phyloP scores from a whole-genome alignment of 192 early-diverging fungal genomes.

The Funneliformis mosseae region DNA sequence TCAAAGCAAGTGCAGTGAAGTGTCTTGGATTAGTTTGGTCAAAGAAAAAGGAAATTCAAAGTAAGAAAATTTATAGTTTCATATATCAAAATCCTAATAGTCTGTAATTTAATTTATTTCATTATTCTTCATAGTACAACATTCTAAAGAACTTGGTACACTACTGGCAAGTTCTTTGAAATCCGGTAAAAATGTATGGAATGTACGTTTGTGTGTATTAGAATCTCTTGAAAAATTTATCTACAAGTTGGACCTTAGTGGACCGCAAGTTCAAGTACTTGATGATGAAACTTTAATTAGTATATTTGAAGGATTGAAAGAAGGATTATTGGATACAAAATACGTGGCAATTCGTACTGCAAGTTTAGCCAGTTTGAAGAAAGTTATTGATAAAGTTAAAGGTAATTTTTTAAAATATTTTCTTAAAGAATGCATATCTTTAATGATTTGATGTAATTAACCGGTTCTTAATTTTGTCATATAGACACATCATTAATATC shows the following conservation, averaged over 20 bases:
- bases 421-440: slow-evolving; percentile 16
- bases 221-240: slow-evolving; percentile 65
- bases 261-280: slow-evolving; percentile 1
- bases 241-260: slow-evolving; percentile 34
- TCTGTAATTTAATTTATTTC: neutral
- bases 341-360: slow-evolving; percentile 66
- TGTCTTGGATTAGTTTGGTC: slow-evolving; percentile 63
- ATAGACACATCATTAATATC: slow-evolving; percentile 24
- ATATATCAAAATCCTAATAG: neutral
- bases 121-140: slow-evolving; percentile 36
- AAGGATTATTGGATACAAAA: slow-evolving; percentile 61
- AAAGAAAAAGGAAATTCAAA: slow-evolving; percentile 47
- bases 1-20: slow-evolving; percentile 70
- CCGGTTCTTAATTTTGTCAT: neutral
- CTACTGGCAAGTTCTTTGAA: slow-evolving; percentile 52
- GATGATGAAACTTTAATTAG: slow-evolving; percentile 34
- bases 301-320: slow-evolving; percentile 49
- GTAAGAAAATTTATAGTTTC: slow-evolving; percentile 41
- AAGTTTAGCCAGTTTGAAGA: slow-evolving; percentile 52
- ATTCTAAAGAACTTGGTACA: slow-evolving; percentile 46
- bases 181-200: slow-evolving; percentile 75
- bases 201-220: slow-evolving; percentile 72
- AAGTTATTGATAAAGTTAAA: slow-evolving; percentile 40
- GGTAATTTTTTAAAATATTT: slow-evolving; percentile 35
- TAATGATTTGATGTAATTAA: slow-evolving; percentile 10